A percentile compares a stretch with the other conserved stretches of the same genome.
Evolutionary conservation across 768 basidiomycete species (phyloP).

Genomic region (Pleurotus cornucopiae): DNA sequence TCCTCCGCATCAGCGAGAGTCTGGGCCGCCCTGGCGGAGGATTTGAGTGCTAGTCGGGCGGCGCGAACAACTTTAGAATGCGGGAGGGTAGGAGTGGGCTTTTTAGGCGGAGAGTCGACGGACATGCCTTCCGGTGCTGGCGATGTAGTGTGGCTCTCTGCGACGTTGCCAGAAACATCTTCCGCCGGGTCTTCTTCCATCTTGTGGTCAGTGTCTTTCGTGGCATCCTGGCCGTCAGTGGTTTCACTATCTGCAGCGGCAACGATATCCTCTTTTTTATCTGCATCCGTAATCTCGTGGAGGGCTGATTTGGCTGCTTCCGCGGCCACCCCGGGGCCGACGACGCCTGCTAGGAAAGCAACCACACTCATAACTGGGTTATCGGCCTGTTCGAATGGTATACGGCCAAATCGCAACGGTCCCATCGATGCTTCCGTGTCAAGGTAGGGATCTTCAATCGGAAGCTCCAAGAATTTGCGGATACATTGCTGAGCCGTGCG

Average conservation of each 20-base stretch:
- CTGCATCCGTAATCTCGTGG: constrained; percentile 70
- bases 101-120: constrained; percentile 37
- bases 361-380: constrained; percentile 99
- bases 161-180: constrained; percentile 13
- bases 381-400: constrained; percentile 93
- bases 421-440: constrained; percentile 75
- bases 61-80: constrained; percentile 79
- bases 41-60: constrained; percentile 81
- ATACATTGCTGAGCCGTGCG: constrained; percentile 93
- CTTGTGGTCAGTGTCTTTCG: constrained; percentile 27
- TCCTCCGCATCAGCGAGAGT: constrained; percentile 83
- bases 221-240: constrained; percentile 22
- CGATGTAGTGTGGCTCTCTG: constrained; percentile 19
- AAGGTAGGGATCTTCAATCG: constrained; percentile 94
- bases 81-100: constrained; percentile 42
- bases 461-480: constrained; percentile 89
- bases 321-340: constrained; percentile 85
- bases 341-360: constrained; percentile 91
- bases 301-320: constrained; percentile 91
- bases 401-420: constrained; percentile 64
- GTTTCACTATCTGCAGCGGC: constrained; percentile 23
- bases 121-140: constrained; percentile 36
- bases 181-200: constrained; percentile 41
- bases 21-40: constrained; percentile 83
- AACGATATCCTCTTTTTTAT: constrained; percentile 30